These are phyloP conservation scores for Plasmodium coatneyi DNA, from an alignment of 169 alveolate species.

Conservation along the genomic window DNA sequence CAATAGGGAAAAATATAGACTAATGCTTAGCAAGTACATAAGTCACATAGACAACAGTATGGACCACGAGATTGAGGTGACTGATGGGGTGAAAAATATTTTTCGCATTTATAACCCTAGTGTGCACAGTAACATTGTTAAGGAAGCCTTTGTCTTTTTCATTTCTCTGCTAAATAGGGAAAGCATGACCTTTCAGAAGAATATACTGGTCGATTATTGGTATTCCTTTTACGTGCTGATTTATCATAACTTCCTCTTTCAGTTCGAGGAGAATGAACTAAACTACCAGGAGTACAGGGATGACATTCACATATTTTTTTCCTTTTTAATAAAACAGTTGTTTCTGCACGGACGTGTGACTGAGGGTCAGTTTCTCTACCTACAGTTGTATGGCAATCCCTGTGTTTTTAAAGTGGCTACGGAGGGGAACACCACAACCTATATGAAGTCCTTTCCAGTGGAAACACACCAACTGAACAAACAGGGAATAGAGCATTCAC, in stretches of 20 bases:
- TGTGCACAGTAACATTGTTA: conserved; percentile 13
- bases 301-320: conserved; percentile 21
- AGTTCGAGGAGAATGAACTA: conserved; percentile 32
- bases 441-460: no score
- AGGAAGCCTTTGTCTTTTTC: conserved; percentile 45
- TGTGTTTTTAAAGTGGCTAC: not conserved
- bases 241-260: conserved; percentile 50
- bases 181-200: conserved; percentile 36
- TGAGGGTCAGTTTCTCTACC: conserved; percentile 36
- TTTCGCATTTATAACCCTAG: conserved; percentile 53
- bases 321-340: conserved; percentile 17
- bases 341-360: not conserved
- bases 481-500: no score
- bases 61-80: conserved; percentile 35
- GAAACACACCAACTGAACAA: no score
- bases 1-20: conserved; percentile 43
- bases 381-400: conserved; percentile 20
- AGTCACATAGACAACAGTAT: not conserved
- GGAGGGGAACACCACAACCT: not conserved
- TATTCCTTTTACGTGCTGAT: conserved; percentile 12
- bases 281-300: conserved; percentile 22
- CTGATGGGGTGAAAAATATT: conserved; percentile 20
- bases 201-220: conserved; percentile 42
- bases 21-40: conserved; percentile 51
- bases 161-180: conserved; percentile 33